phyloP scores from a whole-genome alignment of 2,329 filamentous ascomycete genomes.

The Zymoseptoria pseudotritici region DNA sequence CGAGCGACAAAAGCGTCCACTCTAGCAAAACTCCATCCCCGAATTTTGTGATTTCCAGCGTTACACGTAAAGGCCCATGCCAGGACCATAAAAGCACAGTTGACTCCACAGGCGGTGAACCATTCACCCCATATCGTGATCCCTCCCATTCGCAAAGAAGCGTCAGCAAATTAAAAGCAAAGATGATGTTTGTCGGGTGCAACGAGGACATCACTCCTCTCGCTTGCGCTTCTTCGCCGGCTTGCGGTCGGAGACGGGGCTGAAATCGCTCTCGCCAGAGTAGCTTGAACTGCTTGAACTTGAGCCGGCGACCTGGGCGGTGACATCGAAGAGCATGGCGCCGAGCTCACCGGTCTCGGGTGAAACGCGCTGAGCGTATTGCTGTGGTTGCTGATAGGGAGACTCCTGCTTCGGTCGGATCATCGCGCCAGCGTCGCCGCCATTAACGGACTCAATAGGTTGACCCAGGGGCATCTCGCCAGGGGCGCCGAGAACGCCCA shows the following conservation, averaged over 20 bases:
- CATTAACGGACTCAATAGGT: slow-evolving; percentile 28
- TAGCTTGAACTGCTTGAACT: slow-evolving; percentile 34
- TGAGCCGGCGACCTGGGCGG: slow-evolving; percentile 63
- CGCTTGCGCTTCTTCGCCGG: slow-evolving; percentile 37
- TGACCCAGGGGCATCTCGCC: slow-evolving; percentile 18
- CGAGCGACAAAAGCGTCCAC: background rate
- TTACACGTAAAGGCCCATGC: background rate
- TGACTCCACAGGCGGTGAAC: background rate
- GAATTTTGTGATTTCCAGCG: background rate
- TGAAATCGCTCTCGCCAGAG: slow-evolving; percentile 21
- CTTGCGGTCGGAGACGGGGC: slow-evolving; percentile 24
- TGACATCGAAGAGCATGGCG: slow-evolving; percentile 68
- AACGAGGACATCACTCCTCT: slow-evolving; percentile 29
- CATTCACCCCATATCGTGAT: background rate
- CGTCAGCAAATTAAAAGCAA: background rate
- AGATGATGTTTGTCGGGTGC: background rate
- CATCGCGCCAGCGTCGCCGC: slow-evolving; percentile 28
- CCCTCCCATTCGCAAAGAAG: background rate
- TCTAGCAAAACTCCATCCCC: background rate
- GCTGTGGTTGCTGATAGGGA: slow-evolving; percentile 12
- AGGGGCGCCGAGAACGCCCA: slow-evolving; percentile 60
- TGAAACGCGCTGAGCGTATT: slow-evolving; percentile 22
- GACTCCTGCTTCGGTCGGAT: slow-evolving; percentile 29
- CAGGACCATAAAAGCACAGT: background rate
- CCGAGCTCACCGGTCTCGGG: slow-evolving; percentile 60